phyloP scores from a whole-genome alignment of 305 asterid species.

The Fraxinus albicans region DNA sequence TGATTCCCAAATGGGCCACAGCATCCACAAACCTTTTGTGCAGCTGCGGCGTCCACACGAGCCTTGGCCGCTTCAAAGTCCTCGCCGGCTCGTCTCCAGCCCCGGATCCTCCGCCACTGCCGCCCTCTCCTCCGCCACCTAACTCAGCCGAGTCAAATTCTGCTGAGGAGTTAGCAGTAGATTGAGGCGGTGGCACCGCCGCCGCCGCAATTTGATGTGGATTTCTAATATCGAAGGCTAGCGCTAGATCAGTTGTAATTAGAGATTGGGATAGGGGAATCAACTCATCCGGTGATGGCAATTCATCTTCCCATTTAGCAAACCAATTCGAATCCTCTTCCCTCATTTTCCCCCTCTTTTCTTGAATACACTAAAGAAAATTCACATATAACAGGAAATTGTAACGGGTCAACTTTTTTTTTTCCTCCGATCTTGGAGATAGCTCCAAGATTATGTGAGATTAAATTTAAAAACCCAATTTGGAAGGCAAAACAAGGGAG shows the following conservation, averaged over 20 bases:
- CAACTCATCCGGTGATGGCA: conserved; percentile 66
- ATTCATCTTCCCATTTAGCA: conserved; percentile 61
- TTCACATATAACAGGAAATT: neutral
- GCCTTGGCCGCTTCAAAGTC: conserved; percentile 15
- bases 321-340: conserved; percentile 73
- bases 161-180: conserved; percentile 30
- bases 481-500: neutral
- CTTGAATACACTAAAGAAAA: neutral
- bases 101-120: conserved; percentile 23
- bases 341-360: conserved; percentile 37
- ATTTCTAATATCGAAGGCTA: conserved; percentile 50
- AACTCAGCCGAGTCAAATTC: conserved; percentile 30
- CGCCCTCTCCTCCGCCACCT: conserved; percentile 31
- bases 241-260: conserved; percentile 58
- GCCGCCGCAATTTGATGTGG: conserved; percentile 18
- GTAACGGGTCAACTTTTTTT: neutral
- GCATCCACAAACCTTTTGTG: conserved; percentile 14
- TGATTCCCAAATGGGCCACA: conserved; percentile 16
- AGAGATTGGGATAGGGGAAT: conserved; percentile 66
- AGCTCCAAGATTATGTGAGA: conserved; percentile 13
- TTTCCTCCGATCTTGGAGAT: neutral
- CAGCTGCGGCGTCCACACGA: conserved; percentile 18
- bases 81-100: conserved; percentile 19
- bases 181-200: conserved; percentile 32
- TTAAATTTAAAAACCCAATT: neutral